phyloP scores from a whole-genome alignment of 257 asterid genomes.

The Solanum verrucosum region DNA sequence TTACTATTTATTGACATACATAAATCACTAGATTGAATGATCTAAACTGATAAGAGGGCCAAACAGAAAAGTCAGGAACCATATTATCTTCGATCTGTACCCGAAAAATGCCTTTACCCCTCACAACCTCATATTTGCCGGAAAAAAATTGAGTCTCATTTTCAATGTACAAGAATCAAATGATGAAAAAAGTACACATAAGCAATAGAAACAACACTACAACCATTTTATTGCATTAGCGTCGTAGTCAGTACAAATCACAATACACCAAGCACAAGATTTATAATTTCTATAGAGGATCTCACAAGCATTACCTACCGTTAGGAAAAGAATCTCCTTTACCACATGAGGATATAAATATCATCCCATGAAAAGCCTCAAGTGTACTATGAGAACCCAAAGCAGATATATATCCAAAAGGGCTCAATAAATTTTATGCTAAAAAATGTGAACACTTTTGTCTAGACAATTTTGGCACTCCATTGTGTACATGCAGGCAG shows the following conservation, averaged over 20 bases:
- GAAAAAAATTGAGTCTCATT: background rate
- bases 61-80: too few species aligned
- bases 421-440: background rate
- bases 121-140: background rate
- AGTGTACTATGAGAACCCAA: background rate
- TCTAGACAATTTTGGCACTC: background rate
- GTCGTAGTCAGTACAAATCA: background rate
- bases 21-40: background rate
- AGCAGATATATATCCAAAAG: background rate
- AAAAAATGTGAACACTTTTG: background rate
- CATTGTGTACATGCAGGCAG: background rate
- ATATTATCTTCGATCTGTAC: too few species aligned
- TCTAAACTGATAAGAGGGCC: background rate
- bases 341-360: background rate
- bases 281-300: background rate
- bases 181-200: background rate
- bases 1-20: background rate
- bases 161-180: background rate
- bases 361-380: background rate
- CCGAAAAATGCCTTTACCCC: background rate
- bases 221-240: background rate
- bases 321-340: background rate
- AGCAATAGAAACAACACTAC: background rate
- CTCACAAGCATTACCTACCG: background rate
- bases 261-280: background rate